Evolutionary conservation across 805 yeast species (phyloP).

Genomic region (Saturnispora bothae): DNA sequence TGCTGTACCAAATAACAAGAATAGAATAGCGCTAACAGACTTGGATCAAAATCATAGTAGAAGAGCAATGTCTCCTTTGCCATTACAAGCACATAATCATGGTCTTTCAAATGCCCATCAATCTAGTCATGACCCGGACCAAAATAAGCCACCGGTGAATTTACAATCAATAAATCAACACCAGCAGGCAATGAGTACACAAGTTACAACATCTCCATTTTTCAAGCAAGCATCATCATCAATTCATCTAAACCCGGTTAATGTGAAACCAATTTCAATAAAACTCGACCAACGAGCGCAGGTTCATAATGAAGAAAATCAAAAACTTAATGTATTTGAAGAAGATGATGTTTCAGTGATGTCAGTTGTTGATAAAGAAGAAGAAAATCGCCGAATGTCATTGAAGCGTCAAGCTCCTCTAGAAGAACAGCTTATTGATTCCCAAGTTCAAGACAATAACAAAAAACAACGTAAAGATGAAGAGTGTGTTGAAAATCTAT

Average conservation of each 20-base stretch:
- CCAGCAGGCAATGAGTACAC: constrained; percentile 27
- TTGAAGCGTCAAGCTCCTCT: constrained; percentile 43
- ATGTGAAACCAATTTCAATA: constrained; percentile 13
- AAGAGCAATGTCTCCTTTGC: background rate
- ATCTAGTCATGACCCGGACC: constrained; percentile 38
- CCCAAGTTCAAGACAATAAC: constrained; percentile 3
- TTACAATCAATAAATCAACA: constrained; percentile 31
- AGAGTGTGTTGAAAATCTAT: constrained; percentile 28
- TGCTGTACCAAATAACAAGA: constrained; percentile 11
- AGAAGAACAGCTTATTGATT: constrained; percentile 35
- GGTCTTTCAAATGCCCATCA: constrained; percentile 6
- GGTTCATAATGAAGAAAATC: constrained; percentile 5
- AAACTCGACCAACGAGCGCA: constrained; percentile 15
- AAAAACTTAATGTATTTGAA: constrained; percentile 1
- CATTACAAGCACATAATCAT: constrained; percentile 9
- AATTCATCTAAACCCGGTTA: background rate
- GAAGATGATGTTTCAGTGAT: constrained; percentile 5
- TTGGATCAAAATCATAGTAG: constrained; percentile 14
- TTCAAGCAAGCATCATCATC: constrained; percentile 19
- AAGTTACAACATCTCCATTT: constrained; percentile 22
- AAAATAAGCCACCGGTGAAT: constrained; percentile 33
- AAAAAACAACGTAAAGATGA: background rate
- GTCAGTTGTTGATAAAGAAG: constrained; percentile 19
- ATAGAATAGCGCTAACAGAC: constrained; percentile 23
- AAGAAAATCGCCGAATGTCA: constrained; percentile 23